Conservation (phyloP, 768 basidiomycete genomes). For the Porpolomopsis calyptriformis region DNA sequence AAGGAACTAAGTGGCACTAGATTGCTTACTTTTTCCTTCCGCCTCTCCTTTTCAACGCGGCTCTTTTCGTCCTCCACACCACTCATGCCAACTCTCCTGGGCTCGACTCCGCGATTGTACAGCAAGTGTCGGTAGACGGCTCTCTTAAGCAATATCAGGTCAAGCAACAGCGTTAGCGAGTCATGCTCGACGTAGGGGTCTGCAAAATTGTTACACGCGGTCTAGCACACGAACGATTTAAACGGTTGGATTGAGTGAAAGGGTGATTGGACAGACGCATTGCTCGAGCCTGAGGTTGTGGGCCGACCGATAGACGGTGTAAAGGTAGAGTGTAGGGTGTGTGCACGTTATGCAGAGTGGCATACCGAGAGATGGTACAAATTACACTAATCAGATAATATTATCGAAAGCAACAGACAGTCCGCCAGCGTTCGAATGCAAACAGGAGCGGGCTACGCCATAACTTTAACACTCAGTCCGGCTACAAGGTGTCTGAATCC, state of each 20-base stretch:
- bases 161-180: conserved; percentile 57
- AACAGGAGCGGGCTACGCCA: neutral
- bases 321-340: conserved; percentile 50
- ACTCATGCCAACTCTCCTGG: conserved; percentile 28
- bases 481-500: conserved; percentile 25
- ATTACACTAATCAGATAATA: too few species aligned
- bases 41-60: conserved; percentile 1
- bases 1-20: too few species aligned
- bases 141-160: conserved; percentile 72
- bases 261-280: conserved; percentile 46
- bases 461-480: neutral
- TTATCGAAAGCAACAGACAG: too few species aligned
- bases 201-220: conserved; percentile 53
- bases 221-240: conserved; percentile 24
- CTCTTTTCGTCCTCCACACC: neutral
- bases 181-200: conserved; percentile 88
- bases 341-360: conserved; percentile 77
- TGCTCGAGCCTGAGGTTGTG: conserved; percentile 75
- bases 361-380: too few species aligned
- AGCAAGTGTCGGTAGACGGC: conserved; percentile 75
- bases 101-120: conserved; percentile 67
- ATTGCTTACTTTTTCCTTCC: conserved; percentile 11
- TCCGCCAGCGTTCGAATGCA: too few species aligned
- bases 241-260: conserved; percentile 2
- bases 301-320: conserved; percentile 72